phyloP scores from a whole-genome alignment of 2,329 filamentous ascomycete genomes.

The Talaromyces sp. region DNA sequence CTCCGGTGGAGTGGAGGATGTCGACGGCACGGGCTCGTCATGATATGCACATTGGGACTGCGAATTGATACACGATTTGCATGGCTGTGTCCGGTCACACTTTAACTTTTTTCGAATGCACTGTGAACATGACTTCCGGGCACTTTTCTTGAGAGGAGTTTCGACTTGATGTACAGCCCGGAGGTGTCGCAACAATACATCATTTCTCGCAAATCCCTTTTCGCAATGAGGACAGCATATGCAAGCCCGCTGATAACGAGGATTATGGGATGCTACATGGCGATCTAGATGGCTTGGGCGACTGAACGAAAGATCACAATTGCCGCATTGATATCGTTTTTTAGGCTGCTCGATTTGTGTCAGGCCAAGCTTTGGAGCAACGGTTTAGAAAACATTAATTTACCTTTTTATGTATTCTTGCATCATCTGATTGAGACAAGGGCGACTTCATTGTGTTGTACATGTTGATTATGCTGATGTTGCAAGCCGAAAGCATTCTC shows the following conservation, averaged over 20 bases:
- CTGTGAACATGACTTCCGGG: constrained; percentile 3
- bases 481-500: neutral
- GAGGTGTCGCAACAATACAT: constrained; percentile 12
- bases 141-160: constrained; percentile 1
- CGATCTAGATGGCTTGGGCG: constrained; percentile 11
- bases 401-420: neutral
- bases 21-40: neutral
- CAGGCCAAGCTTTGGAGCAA: neutral
- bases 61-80: constrained; percentile 2
- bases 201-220: constrained; percentile 9
- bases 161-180: constrained; percentile 8
- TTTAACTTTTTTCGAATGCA: constrained; percentile 7
- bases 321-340: constrained; percentile 10
- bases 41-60: constrained; percentile 4
- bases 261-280: constrained; percentile 6
- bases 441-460: neutral
- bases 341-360: neutral
- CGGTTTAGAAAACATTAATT: neutral
- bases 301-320: constrained; percentile 5
- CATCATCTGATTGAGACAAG: neutral
- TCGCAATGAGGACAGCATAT: constrained; percentile 3
- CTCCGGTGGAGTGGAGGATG: neutral
- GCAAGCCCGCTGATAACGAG: neutral
- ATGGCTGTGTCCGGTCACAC: constrained; percentile 12
- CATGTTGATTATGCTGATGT: neutral